Base-by-base conservation (phyloP, 768 basidiomycete genomes). In the Serendipita sp. region DNA sequence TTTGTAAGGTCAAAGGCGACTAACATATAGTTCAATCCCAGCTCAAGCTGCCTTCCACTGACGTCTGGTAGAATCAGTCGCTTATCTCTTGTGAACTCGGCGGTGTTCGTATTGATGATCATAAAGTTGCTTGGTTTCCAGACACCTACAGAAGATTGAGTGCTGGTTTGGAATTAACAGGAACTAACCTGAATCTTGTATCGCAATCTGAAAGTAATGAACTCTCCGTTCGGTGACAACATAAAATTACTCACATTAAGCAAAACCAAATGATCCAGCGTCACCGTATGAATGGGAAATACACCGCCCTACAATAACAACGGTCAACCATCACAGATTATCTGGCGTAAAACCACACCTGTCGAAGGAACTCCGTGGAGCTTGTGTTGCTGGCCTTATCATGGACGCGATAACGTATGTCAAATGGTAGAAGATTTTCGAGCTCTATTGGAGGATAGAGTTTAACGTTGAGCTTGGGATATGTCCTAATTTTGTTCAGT, bases 271-370 rank as follows among this genome's bases (percentile, higher is more conserved):
- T 99, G 96, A 3, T 81, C 80, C 2, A 98, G 76, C 69, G 98
- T 93, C 28, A 96, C 90, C 2, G 91, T 93, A 70, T 98, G 96
- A 17, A 98, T 86, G 2, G 96, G 96, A 84, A 95, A 95, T 42
- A 92, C 78, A 4, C 94, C 95, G 30, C 96, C 95, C 83, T 84
- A 22, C 9, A 31, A 11, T 38, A 34, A 42, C 11, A 17, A 16
- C 42, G 14, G 42, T 45, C 7, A 38, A 14, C 14, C 7, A 38
- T 7, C 34, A 38, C 34, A 14, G 14, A 22, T 13, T n/a, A 43
- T 24, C 11, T 3, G 1, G 22, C 28, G 30, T 20, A 44, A 11
- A 20, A 43, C 17, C 30, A 31, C 61, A 61, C 85, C 93, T 58
- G n/a, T 17, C 53, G 53, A 22, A 58, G 30, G 53, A 97, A 69